Percentiles rank a stretch among this genome's conserved stretches.
Conservation (phyloP, 768 basidiomycete species). For the Tylopilus vinaceipallidus region DNA sequence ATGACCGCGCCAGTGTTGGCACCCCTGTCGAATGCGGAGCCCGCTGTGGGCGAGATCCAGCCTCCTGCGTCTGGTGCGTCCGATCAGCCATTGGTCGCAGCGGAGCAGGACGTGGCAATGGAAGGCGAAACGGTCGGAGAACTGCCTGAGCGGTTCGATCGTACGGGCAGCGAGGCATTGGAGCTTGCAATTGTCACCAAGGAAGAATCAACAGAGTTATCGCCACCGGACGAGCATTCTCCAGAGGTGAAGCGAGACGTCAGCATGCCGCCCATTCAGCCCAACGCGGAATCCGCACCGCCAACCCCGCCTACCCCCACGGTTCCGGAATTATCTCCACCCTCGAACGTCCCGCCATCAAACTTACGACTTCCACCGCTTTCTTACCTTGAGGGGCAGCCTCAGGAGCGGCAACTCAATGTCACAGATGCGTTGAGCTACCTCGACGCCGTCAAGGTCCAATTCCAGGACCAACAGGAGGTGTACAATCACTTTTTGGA, state of each 20-base stretch:
- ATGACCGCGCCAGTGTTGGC: background rate
- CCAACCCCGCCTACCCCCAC: slow-evolving; percentile 13
- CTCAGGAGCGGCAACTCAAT: slow-evolving; percentile 47
- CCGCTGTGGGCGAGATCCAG: background rate
- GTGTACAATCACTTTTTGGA: slow-evolving; percentile 65
- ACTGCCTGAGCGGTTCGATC: slow-evolving; percentile 11
- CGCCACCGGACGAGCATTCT: slow-evolving; percentile 11
- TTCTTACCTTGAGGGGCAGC: slow-evolving; percentile 26
- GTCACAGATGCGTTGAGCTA: slow-evolving; percentile 63
- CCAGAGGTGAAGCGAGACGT: slow-evolving; percentile 22
- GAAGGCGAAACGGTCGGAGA: slow-evolving; percentile 18
- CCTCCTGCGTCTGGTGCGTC: slow-evolving; percentile 7
- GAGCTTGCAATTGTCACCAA: slow-evolving; percentile 1
- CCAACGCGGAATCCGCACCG: slow-evolving; percentile 8
- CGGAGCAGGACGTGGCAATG: slow-evolving; percentile 27
- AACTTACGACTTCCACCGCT: slow-evolving; percentile 20
- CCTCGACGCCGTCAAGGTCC: slow-evolving; percentile 62
- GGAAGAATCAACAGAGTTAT: slow-evolving; percentile 7
- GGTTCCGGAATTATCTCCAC: slow-evolving; percentile 9
- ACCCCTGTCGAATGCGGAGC: slow-evolving; percentile 13
- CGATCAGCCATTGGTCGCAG: slow-evolving; percentile 24
- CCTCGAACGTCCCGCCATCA: slow-evolving; percentile 1
- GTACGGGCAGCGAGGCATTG: background rate
- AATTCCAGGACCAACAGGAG: slow-evolving; percentile 56
- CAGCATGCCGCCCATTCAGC: slow-evolving; percentile 22